Percentiles rank a stretch among this genome's conserved stretches.
Conservation (phyloP, 257 asterid genomes). For the Lycium ferocissimum region DNA sequence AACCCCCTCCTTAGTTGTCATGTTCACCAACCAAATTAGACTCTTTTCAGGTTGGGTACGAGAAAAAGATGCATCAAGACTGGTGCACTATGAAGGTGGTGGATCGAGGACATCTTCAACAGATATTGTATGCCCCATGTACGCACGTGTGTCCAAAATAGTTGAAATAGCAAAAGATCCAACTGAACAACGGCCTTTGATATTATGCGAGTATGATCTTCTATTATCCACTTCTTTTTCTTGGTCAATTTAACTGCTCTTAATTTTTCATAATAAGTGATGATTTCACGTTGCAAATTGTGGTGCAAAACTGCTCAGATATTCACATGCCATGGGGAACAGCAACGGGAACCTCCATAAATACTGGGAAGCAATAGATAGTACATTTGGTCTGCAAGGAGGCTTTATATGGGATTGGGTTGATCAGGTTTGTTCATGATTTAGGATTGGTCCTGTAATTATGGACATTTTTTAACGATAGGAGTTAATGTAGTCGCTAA, state of each 20-base stretch:
- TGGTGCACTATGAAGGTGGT: constrained; percentile 96
- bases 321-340: constrained; percentile 97
- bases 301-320: constrained; percentile 50
- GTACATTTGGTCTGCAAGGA: constrained; percentile 97
- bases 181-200: constrained; percentile 82
- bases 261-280: not conserved
- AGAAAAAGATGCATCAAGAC: constrained; percentile 85
- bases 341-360: constrained; percentile 91
- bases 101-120: constrained; percentile 90
- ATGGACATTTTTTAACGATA: not conserved
- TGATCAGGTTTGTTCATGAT: constrained; percentile 74
- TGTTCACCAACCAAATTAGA: constrained; percentile 20
- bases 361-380: constrained; percentile 99
- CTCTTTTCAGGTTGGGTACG: constrained; percentile 80
- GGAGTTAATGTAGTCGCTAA: not conserved
- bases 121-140: constrained; percentile 98
- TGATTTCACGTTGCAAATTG: constrained; percentile 2
- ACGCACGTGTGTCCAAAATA: constrained; percentile 92
- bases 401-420: constrained; percentile 99
- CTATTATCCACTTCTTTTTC: constrained; percentile 30
- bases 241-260: not conserved
- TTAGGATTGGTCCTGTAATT: constrained; percentile 22
- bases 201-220: constrained; percentile 90
- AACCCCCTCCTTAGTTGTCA: not conserved
- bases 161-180: constrained; percentile 92